Evolutionary conservation across 2,329 filamentous ascomycete species (phyloP).

Genomic region (Cucurbitaria berberidis): DNA sequence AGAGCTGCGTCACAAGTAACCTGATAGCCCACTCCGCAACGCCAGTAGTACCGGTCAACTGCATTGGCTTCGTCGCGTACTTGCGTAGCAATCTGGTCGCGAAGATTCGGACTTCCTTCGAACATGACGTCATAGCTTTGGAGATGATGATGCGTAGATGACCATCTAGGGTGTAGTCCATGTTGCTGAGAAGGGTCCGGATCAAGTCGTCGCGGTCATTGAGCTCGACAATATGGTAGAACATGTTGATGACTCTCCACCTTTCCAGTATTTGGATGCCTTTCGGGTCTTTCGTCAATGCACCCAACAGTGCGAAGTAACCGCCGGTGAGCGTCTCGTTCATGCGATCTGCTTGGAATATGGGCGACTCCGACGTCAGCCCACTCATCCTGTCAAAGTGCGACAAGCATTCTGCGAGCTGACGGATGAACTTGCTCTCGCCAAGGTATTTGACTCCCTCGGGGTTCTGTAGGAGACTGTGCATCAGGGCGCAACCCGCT

Average conservation of each 20-base stretch:
- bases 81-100: conserved; percentile 86
- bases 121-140: conserved; percentile 89
- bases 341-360: conserved; percentile 87
- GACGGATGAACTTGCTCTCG: conserved; percentile 90
- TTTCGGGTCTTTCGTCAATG: conserved; percentile 79
- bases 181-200: conserved; percentile 83
- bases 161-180: conserved; percentile 85
- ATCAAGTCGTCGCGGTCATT: conserved; percentile 91
- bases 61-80: conserved; percentile 71
- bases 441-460: conserved; percentile 85
- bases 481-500: conserved; percentile 86
- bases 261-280: conserved; percentile 89
- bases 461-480: conserved; percentile 80
- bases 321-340: conserved; percentile 87
- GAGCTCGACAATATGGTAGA: conserved; percentile 95
- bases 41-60: conserved; percentile 51
- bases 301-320: conserved; percentile 91
- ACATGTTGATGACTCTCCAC: conserved; percentile 99
- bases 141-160: conserved; percentile 92
- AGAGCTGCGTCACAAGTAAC: conserved; percentile 95
- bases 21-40: conserved; percentile 96
- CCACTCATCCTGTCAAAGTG: conserved; percentile 86
- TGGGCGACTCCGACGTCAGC: conserved; percentile 77
- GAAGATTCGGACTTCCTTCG: conserved; percentile 88
- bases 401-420: conserved; percentile 93